Evolutionary conservation across 1,139 yeast genomes (phyloP), one percentile per base, ranked within the genome.

Genomic region (Keqinozyma sinolaborantium): DNA sequence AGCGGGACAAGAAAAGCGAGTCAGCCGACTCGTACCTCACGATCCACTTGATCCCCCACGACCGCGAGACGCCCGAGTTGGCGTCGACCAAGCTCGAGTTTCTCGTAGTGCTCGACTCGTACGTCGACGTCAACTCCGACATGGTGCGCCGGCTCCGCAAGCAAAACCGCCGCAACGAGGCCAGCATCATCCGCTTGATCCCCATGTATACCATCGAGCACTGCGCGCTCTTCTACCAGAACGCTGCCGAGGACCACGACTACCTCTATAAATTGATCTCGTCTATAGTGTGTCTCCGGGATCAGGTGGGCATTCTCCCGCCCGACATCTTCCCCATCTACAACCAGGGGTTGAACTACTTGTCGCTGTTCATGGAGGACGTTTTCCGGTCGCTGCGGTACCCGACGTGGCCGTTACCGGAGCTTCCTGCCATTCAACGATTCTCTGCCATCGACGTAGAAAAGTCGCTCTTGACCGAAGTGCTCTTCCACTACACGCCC

Each of bases 171-270:
- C 35, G 48, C 4, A 47, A 45, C 6, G 52, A 50, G 4, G 70
- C 82, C 0, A 84, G 94, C 2, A 61, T 84, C 4, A 56, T 92
- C 15, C 64, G 92, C 24, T 60, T 90, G 16, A 75, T 86, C 2
- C 84, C 95, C 2, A 74, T 82, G 41, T 79, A 85, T 49, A 82
- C 95, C 2, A 79, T 87, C 20, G 97, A 90, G 46, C 97, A 90
- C 48, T 77, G 82, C 40, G 76, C 55, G 43, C 45, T 58, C 24
- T 59, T 47, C 36, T 63, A 67, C 21, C 50, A 49, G 19, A 45
- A 49, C 3, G 35, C 31, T 10, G 50, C 48, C 19, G 48, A 47
- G 20, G 48, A 51, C 15, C 58, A 68, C 8, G 67, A 70, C 16
- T 76, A 77, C 46, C 59, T 85, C 32, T 82, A 78, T 42, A 77